phyloP scores from a whole-genome alignment of 1,139 yeast species.

The Suhomyces coccinellae region DNA sequence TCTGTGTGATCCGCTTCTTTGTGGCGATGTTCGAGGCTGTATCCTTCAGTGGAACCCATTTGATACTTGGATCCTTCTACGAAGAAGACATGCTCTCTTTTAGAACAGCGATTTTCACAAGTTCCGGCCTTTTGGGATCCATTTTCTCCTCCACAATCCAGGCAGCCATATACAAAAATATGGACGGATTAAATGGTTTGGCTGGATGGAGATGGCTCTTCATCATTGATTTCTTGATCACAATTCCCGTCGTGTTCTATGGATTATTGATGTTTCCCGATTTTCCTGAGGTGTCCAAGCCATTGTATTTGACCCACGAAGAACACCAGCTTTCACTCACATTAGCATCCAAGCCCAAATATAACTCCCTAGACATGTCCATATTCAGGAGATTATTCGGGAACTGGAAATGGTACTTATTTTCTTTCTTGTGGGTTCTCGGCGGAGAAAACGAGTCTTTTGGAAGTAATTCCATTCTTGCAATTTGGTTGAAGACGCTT shows the following conservation, averaged over 20 bases:
- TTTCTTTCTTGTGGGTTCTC: conserved; percentile 54
- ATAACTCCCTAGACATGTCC: conserved; percentile 43
- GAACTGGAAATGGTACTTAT: conserved; percentile 61
- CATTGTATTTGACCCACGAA: conserved; percentile 35
- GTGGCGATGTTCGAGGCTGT: conserved; percentile 57
- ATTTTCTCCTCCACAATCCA: conserved; percentile 43
- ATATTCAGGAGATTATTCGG: conserved; percentile 49
- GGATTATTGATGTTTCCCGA: conserved; percentile 61
- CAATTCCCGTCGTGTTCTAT: conserved; percentile 51
- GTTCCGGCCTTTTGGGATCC: conserved; percentile 54
- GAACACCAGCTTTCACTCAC: conserved; percentile 35
- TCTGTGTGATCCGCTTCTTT: conserved; percentile 54
- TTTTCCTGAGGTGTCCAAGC: conserved; percentile 48
- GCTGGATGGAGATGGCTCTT: conserved; percentile 45
- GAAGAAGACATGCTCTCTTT: conserved; percentile 49
- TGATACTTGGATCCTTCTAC: conserved; percentile 55
- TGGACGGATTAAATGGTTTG: conserved; percentile 33
- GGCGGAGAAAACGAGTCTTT: conserved; percentile 64
- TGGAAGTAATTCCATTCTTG: conserved; percentile 52
- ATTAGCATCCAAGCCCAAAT: conserved; percentile 32
- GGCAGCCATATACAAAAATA: conserved; percentile 34
- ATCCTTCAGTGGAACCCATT: conserved; percentile 55
- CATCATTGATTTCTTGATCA: conserved; percentile 36
- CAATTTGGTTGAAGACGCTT: conserved; percentile 49
- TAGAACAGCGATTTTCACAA: conserved; percentile 53